Base-by-base conservation (phyloP, 257 asterid species). In the Anisodus acutangulus region DNA sequence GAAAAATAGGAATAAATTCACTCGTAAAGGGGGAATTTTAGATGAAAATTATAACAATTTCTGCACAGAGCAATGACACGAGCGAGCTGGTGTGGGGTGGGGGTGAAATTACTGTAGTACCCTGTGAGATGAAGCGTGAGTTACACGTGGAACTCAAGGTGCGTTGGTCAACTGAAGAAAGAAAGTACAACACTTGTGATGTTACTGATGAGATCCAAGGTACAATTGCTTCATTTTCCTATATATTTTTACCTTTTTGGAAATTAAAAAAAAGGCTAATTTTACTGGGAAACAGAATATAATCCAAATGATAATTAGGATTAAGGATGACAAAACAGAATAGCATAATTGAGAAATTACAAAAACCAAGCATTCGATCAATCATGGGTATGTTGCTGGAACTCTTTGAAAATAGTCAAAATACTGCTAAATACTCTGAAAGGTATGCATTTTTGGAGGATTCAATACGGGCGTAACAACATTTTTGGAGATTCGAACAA, bases 171-270 rank as follows among this genome's bases (percentile, higher is more conserved):
- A 13, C 19, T 37, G 76, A 67, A 35, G 49, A 67, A 64, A 67
- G 19, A 67, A 67, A 67, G 74, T 37, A 67, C 74, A 67, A 13
- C 41, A 67, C 74, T 37, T 63, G 15, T 63, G 39, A n/a, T 60
- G 67, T 60, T 60, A 60, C 8, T 12, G n/a, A 58, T 58, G 15
- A 58, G 59, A 54, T 54, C 59, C 59, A 54, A 54, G 59, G 22
- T 58, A n/a, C 12, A 60, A n/a, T 19, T 60, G 37, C 4, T 6
- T 45, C 66, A 17, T 59, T 59, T 17, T 6, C 66, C 31, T 31
- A 6, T 59, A 59, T 16, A 6, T 3, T 59, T 16, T 2, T 6
- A 17, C 8, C 1, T 3, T 8, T 19, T 60, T 60, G 67, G 63
- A 60, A 60, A n/a, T 60, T 60, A 22, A 22, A 60, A n/a, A 60